These are phyloP conservation scores for Aphanocladium album DNA, from an alignment of 2,329 filamentous ascomycete species.

Conservation along the genomic window DNA sequence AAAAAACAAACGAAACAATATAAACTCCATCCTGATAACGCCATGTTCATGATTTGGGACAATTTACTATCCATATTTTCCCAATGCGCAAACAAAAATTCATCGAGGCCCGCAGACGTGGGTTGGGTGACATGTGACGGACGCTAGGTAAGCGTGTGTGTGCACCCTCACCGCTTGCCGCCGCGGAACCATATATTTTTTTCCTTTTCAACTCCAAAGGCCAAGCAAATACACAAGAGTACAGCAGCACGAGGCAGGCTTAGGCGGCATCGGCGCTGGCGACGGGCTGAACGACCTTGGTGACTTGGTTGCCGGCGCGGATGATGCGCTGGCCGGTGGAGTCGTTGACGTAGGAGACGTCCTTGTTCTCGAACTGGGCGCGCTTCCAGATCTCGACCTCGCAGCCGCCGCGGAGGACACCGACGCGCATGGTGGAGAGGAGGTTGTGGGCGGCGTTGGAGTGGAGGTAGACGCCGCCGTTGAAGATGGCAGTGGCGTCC, in stretches of 20 bases:
- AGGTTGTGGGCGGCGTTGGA: conserved; percentile 88
- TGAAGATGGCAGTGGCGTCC: conserved; percentile 87
- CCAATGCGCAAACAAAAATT: conserved; percentile 4
- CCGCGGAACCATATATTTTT: background rate
- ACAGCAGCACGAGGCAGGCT: conserved; percentile 14
- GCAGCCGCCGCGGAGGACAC: conserved; percentile 79
- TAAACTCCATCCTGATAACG: conserved; percentile 8
- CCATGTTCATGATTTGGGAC: conserved; percentile 12
- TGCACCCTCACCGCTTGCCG: background rate
- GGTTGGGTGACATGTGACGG: background rate
- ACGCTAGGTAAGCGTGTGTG: background rate
- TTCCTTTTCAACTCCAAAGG: background rate
- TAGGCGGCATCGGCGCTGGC: conserved; percentile 80
- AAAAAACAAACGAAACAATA: conserved; percentile 7
- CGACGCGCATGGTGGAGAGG: conserved; percentile 81
- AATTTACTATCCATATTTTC: conserved; percentile 4
- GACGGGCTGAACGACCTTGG: conserved; percentile 73
- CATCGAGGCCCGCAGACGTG: background rate
- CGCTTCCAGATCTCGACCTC: conserved; percentile 94
- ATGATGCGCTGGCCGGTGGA: conserved; percentile 76
- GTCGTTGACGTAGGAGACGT: conserved; percentile 74
- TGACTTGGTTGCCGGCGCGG: conserved; percentile 79
- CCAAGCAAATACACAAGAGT: background rate
- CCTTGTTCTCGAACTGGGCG: conserved; percentile 77
- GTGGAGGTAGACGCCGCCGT: conserved; percentile 85